These are phyloP conservation scores for Microsporum canis DNA, from an alignment of 2,329 filamentous ascomycete species.

Conservation along the genomic window DNA sequence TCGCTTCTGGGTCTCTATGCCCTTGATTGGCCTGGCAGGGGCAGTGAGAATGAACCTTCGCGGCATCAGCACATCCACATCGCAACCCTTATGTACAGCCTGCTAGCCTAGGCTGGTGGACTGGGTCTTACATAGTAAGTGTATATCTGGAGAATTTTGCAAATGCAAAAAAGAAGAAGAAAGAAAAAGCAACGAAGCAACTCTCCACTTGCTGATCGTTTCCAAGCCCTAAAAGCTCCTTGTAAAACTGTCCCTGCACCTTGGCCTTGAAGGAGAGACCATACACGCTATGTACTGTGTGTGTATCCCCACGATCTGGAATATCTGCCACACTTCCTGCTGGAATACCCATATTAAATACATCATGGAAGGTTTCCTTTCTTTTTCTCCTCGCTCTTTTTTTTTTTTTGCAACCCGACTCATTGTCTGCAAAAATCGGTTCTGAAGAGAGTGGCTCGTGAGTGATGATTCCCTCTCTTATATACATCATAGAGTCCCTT, in stretches of 20 bases:
- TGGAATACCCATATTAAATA: background rate
- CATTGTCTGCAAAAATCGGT: background rate
- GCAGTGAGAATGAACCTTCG: background rate
- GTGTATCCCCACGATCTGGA: conserved; percentile 1
- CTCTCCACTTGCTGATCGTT: conserved; percentile 3
- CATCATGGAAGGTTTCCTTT: background rate
- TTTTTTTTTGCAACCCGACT: background rate
- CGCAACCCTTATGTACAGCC: background rate
- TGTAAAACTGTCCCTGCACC: conserved; percentile 4
- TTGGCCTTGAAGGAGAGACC: background rate
- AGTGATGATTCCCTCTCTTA: background rate
- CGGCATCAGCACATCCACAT: conserved; percentile 4
- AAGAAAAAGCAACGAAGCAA: background rate
- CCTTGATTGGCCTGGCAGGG: background rate
- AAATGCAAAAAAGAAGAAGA: background rate
- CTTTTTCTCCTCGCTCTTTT: background rate
- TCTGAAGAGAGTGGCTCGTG: conserved; percentile 3
- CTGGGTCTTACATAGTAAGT: background rate
- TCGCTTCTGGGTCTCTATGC: background rate
- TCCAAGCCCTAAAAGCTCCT: conserved; percentile 3
- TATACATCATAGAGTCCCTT: background rate
- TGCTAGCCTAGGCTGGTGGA: conserved; percentile 1
- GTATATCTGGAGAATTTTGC: background rate
- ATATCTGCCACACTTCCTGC: background rate
- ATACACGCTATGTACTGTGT: background rate